phyloP scores from a whole-genome alignment of 202 grass and related monocot species.

The Musa balbisiana region DNA sequence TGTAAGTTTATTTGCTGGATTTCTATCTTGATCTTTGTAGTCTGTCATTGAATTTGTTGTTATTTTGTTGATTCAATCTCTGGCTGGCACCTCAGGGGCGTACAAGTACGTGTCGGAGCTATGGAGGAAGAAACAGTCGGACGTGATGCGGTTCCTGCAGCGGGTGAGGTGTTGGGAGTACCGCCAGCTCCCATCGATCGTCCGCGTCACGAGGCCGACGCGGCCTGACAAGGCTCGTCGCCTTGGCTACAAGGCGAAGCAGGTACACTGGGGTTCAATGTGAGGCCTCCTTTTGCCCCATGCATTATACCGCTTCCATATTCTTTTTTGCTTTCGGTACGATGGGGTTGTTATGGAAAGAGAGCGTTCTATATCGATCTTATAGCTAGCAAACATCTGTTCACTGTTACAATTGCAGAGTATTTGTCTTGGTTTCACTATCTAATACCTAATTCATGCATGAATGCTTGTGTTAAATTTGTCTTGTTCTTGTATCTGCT shows the following conservation, averaged over 20 bases:
- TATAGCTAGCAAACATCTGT: too few species aligned
- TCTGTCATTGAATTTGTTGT: neutral
- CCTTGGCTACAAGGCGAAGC: slow-evolving; percentile 7
- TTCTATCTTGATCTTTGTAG: neutral
- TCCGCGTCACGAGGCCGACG: slow-evolving; percentile 10
- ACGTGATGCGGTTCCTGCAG: slow-evolving; percentile 9
- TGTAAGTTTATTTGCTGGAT: neutral
- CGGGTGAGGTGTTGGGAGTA: slow-evolving; percentile 11
- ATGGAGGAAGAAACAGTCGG: slow-evolving; percentile 16
- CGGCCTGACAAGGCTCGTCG: slow-evolving; percentile 10
- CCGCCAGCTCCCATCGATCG: slow-evolving; percentile 9
- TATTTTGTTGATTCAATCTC: neutral
- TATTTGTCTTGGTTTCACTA: too few species aligned
- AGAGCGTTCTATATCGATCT: too few species aligned
- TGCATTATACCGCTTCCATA: neutral
- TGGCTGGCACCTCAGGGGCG: neutral
- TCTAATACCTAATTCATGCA: too few species aligned
- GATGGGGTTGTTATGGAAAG: too few species aligned
- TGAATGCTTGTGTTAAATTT: too few species aligned
- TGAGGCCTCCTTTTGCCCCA: neutral
- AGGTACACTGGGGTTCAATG: neutral
- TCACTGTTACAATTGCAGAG: too few species aligned
- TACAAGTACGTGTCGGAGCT: slow-evolving; percentile 15
- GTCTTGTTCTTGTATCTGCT: too few species aligned
- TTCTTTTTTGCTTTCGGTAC: neutral